These are phyloP conservation scores for Pleurotus platypus DNA, from an alignment of 768 basidiomycete genomes.

Conservation along the genomic window DNA sequence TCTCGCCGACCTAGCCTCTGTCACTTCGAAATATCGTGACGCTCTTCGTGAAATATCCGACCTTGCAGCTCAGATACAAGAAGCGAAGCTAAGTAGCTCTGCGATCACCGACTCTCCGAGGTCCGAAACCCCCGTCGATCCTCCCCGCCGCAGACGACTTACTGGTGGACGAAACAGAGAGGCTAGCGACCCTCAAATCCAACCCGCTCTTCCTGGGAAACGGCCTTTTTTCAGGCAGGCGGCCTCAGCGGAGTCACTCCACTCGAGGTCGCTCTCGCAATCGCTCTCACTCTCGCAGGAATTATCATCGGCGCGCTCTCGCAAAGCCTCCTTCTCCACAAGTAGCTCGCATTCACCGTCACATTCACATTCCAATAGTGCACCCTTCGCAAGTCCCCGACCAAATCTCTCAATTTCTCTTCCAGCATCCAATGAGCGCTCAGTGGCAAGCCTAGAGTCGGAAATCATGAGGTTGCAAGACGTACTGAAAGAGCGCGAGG, in stretches of 20 bases:
- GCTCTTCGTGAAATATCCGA: slow-evolving; percentile 92
- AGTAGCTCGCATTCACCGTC: slow-evolving; percentile 62
- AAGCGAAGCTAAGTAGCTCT: slow-evolving; percentile 66
- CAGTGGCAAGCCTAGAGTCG: slow-evolving; percentile 81
- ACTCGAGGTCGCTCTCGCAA: slow-evolving; percentile 90
- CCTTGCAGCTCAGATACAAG: slow-evolving; percentile 86
- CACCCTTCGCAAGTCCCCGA: slow-evolving; percentile 30
- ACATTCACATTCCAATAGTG: slow-evolving; percentile 45
- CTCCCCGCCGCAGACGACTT: slow-evolving; percentile 46
- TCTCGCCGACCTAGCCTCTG: slow-evolving; percentile 70
- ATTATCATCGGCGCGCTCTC: slow-evolving; percentile 83
- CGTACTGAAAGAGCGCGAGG: slow-evolving; percentile 85
- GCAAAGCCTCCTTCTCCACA: slow-evolving; percentile 77
- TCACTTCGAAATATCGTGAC: slow-evolving; percentile 82
- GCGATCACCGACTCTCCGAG: slow-evolving; percentile 35
- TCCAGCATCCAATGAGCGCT: slow-evolving; percentile 58
- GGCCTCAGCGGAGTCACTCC: slow-evolving; percentile 84
- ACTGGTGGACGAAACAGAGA: slow-evolving; percentile 49
- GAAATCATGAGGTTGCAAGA: slow-evolving; percentile 96
- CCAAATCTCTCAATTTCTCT: slow-evolving; percentile 60
- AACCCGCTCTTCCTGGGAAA: slow-evolving; percentile 47
- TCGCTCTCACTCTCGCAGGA: slow-evolving; percentile 98
- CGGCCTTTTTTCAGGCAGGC: slow-evolving; percentile 87
- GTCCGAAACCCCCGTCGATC: slow-evolving; percentile 26
- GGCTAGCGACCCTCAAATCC: slow-evolving; percentile 33